phyloP scores from a whole-genome alignment of 352 stramenopile genomes.

The Phytophthora pluvialis region DNA sequence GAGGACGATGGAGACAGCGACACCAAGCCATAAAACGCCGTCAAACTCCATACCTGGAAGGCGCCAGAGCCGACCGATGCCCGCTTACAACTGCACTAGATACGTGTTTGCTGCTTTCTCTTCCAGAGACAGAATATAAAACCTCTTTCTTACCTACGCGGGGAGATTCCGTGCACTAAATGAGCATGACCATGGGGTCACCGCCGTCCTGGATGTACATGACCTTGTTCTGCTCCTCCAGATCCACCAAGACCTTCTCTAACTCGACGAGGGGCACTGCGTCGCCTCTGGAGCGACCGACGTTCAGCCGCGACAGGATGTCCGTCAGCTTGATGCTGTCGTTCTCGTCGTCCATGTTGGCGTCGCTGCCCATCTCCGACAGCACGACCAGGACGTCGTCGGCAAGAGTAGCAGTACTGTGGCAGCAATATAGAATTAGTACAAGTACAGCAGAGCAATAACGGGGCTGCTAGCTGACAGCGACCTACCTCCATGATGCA shows the following conservation, averaged over 20 bases:
- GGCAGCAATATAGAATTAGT: conserved; percentile 14
- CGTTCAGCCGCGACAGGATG: conserved; percentile 67
- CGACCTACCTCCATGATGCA: conserved; percentile 63
- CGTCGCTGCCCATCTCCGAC: conserved; percentile 59
- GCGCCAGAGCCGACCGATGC: not conserved
- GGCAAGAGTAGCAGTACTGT: conserved; percentile 62
- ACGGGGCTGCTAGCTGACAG: not conserved
- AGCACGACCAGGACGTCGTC: conserved; percentile 70
- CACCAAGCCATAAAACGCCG: conserved; percentile 9
- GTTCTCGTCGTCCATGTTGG: conserved; percentile 68
- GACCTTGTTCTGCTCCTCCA: conserved; percentile 90
- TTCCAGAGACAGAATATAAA: conserved; percentile 45
- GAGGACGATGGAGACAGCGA: not conserved
- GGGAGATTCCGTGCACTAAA: conserved; percentile 48
- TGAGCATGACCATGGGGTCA: conserved; percentile 86
- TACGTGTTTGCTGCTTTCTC: conserved; percentile 33
- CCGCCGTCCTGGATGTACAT: conserved; percentile 89
- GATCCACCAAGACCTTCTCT: conserved; percentile 69
- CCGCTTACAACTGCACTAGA: conserved; percentile 25
- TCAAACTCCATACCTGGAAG: no score
- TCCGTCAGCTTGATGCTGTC: conserved; percentile 65
- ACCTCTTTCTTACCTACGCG: conserved; percentile 22
- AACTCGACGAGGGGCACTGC: conserved; percentile 59
- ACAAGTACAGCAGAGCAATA: not conserved
- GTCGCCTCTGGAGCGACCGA: conserved; percentile 35